phyloP scores from a whole-genome alignment of 1,284 basidiomycete species.

The Neonothopanus nambi region DNA sequence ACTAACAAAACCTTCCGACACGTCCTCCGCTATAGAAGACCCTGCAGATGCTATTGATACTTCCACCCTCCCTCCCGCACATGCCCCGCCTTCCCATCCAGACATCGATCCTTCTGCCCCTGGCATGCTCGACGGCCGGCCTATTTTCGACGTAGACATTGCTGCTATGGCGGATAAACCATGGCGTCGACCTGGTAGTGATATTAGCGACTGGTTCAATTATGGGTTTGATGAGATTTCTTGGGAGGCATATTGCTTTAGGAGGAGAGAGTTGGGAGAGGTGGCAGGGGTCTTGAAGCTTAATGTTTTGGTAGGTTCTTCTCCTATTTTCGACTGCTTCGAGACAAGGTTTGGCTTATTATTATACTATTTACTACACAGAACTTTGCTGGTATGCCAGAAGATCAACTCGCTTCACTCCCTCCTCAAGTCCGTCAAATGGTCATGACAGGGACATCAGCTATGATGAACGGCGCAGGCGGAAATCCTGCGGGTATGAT shows the following conservation, averaged over 20 bases:
- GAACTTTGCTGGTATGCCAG: slow-evolving; percentile 80
- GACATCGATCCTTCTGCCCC: slow-evolving; percentile 67
- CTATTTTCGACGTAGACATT: slow-evolving; percentile 89
- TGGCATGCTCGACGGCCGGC: slow-evolving; percentile 75
- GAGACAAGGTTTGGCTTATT: slow-evolving; percentile 7
- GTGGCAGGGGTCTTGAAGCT: slow-evolving; percentile 75
- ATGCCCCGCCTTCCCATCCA: slow-evolving; percentile 75
- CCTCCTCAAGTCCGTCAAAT: slow-evolving; percentile 79
- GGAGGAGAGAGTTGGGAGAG: slow-evolving; percentile 80
- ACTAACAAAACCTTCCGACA: slow-evolving; percentile 12
- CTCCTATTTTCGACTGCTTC: slow-evolving; percentile 1
- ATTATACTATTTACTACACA: slow-evolving; percentile 34
- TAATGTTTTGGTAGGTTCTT: slow-evolving; percentile 66
- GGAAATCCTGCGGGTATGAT: slow-evolving; percentile 58
- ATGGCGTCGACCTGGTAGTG: slow-evolving; percentile 91
- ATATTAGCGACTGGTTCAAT: slow-evolving; percentile 98
- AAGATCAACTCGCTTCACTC: slow-evolving; percentile 73
- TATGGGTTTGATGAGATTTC: slow-evolving; percentile 98
- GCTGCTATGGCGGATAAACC: slow-evolving; percentile 83
- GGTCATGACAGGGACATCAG: slow-evolving; percentile 76
- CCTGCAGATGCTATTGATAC: slow-evolving; percentile 56
- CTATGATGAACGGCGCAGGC: slow-evolving; percentile 65
- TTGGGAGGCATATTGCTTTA: slow-evolving; percentile 91
- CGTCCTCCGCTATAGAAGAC: slow-evolving; percentile 12
- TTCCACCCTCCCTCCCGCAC: slow-evolving; percentile 59